Evolutionary conservation across 768 basidiomycete species (phyloP), one percentile per base, ranked within the genome.

Genomic region (Leccinum subgranulosum): DNA sequence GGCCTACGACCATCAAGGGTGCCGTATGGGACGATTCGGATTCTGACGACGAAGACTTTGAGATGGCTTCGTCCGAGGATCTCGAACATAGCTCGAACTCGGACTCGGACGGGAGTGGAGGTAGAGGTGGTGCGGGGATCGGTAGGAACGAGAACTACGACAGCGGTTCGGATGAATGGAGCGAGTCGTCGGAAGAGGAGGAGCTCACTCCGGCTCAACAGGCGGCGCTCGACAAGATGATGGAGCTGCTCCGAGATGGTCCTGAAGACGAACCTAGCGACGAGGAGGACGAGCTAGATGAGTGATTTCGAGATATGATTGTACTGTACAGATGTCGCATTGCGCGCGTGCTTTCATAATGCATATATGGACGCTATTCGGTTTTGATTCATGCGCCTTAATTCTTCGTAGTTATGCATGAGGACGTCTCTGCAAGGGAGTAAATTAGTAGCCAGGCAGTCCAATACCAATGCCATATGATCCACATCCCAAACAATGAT

Each of bases 161-260:
- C 65, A 14, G 76, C 60, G 19, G 74, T 7, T 15, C 34, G 34
- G 34, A 36, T 15, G 34, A 67, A 45, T 75, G 67, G 66, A 49
- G 74, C 6, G 78, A 70, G 3, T 76, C 73, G 3, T 75, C 73
- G 1, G 79, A 76, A 14, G 77, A 74, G 4, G 76, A 74, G 27
- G 79, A 79, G 48, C 73, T 90, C 19, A 76, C 82, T 45, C 79
- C 79, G 4, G 76, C 76, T 21, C 76, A 77, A 46, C 88, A 79
- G 51, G 83, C 84, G 3, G 82, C 82, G 2, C 75, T 89, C 47
- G 78, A 87, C n/a, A 80, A 82, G 75, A 86, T 81, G 4, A 81
- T 85, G 11, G 83, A 79, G 10, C 83, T 88, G 74, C 77, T 88
- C 6, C 77, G 80, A 62, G 76, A 74, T 1, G 84, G 84, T 54